Evolutionary conservation across 2,329 filamentous ascomycete species (phyloP).

Genomic region (Aureobasidium sp.): DNA sequence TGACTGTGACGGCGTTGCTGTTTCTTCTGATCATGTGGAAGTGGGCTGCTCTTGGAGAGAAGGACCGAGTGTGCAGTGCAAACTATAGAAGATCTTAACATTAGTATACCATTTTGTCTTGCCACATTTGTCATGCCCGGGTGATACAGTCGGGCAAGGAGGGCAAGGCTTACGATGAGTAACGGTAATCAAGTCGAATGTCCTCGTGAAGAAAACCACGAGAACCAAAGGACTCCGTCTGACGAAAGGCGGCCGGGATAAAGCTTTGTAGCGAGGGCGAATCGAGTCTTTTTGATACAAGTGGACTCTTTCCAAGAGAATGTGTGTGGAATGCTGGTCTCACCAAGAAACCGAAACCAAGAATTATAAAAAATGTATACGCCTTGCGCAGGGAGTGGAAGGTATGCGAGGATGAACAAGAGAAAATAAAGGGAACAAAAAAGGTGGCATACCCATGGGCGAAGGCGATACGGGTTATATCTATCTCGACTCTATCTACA

Average conservation of each 20-base stretch:
- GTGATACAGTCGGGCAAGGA: constrained; percentile 9
- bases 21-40: constrained; percentile 34
- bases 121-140: constrained; percentile 6
- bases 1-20: constrained; percentile 27
- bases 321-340: constrained; percentile 11
- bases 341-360: constrained; percentile 5
- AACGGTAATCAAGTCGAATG: constrained; percentile 5
- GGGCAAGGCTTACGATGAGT: constrained; percentile 11
- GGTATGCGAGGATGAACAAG: constrained; percentile 6
- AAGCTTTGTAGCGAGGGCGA: constrained; percentile 7
- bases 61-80: neutral
- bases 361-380: constrained; percentile 11
- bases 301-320: constrained; percentile 4
- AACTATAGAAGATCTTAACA: neutral
- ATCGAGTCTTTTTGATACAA: constrained; percentile 5
- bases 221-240: constrained; percentile 3
- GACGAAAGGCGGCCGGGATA: neutral
- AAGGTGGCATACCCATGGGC: constrained; percentile 2
- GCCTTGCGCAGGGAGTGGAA: constrained; percentile 9
- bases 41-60: neutral
- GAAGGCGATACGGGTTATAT: constrained; percentile 11
- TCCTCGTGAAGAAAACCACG: constrained; percentile 8
- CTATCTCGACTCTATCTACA: constrained; percentile 4
- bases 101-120: constrained; percentile 2
- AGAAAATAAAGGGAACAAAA: constrained; percentile 7